These are phyloP conservation scores for Cystoisospora suis DNA, from an alignment of 169 alveolate genomes.

Conservation along the genomic window DNA sequence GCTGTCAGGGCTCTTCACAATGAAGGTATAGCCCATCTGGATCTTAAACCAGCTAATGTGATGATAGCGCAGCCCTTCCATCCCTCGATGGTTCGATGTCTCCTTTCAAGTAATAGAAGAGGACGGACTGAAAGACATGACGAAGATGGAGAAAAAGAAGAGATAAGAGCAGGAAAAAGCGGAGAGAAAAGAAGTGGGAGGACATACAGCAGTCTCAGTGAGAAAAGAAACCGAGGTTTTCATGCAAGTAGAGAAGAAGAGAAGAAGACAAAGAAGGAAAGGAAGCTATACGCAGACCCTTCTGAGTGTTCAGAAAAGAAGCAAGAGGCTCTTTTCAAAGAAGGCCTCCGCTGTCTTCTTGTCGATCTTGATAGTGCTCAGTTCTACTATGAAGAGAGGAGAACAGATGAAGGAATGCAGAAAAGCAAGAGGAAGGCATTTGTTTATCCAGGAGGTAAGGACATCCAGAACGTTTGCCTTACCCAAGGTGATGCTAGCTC, in stretches of 20 bases:
- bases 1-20: constrained; percentile 1
- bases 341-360: background rate
- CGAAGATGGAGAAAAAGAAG: background rate
- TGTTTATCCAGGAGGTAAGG: constrained; percentile 23
- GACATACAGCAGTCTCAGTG: too few species aligned
- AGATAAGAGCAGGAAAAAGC: background rate
- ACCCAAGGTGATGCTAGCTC: background rate
- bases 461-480: background rate
- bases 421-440: background rate
- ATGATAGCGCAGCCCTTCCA: background rate
- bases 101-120: background rate
- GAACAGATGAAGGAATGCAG: too few species aligned
- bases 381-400: too few species aligned
- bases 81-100: background rate
- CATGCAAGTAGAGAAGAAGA: background rate
- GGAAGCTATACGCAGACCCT: background rate
- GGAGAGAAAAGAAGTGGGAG: background rate
- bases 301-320: background rate
- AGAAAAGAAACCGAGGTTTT: background rate
- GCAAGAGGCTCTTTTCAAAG: too few species aligned
- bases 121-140: background rate
- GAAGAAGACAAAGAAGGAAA: background rate
- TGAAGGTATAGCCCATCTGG: background rate
- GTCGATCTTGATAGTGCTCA: constrained; percentile 11
- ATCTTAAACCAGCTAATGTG: constrained; percentile 18